Evolutionary conservation across 108 stramenopile genomes (phyloP).

Genomic region (Cyclotella choctawhatcheeana): DNA sequence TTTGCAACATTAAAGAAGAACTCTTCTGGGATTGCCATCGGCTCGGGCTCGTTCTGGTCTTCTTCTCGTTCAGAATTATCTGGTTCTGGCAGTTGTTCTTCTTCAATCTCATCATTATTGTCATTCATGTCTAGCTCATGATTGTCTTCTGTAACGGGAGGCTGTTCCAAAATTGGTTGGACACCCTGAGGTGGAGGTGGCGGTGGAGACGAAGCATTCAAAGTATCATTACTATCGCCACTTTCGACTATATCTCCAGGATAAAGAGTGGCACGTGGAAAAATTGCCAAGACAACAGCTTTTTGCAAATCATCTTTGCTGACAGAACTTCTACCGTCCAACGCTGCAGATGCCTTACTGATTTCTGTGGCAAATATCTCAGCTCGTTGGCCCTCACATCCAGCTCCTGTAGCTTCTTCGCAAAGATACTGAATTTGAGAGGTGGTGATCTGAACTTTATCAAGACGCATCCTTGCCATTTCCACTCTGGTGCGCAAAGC

Average conservation of each 20-base stretch:
- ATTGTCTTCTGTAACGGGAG: constrained; percentile 85
- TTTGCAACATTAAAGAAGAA: constrained; percentile 98
- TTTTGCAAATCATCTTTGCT: constrained; percentile 83
- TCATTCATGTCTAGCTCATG: constrained; percentile 83
- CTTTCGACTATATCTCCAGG: too few species aligned
- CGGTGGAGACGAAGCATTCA: constrained; percentile 90
- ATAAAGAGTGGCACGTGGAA: constrained; percentile 94
- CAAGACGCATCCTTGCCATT: constrained; percentile 92
- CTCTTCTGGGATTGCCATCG: constrained; percentile 93
- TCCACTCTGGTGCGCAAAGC: constrained; percentile 93
- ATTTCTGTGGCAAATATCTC: constrained; percentile 96
- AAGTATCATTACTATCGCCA: constrained; percentile 81
- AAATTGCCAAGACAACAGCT: constrained; percentile 96
- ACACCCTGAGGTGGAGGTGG: constrained; percentile 93
- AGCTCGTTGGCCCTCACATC: constrained; percentile 96
- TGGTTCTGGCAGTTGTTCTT: constrained; percentile 85
- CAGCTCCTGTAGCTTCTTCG: constrained; percentile 94
- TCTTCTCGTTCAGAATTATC: constrained; percentile 81
- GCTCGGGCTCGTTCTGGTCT: constrained; percentile 79
- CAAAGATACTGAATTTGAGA: constrained; percentile 96
- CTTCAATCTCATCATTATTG: constrained; percentile 79
- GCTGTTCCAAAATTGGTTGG: too few species aligned
- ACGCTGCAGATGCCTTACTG: constrained; percentile 89
- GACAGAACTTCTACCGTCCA: constrained; percentile 92
- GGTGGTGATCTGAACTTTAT: constrained; percentile 76